These are phyloP conservation scores for Wickerhamomyces hampshirensis DNA, from an alignment of 805 yeast genomes.

Conservation along the genomic window DNA sequence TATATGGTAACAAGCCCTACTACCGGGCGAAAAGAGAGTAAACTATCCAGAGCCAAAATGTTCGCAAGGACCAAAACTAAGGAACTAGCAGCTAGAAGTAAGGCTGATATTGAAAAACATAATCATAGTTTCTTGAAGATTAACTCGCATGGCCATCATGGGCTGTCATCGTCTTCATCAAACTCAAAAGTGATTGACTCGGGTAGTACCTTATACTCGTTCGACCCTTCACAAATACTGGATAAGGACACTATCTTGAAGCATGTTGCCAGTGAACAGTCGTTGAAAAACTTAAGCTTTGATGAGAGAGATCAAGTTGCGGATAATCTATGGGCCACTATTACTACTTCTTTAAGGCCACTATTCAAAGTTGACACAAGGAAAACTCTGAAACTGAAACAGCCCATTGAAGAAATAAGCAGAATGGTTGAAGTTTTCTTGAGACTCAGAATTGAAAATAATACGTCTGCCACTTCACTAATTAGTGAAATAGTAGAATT, in stretches of 20 bases:
- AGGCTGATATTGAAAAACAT: conserved; percentile 13
- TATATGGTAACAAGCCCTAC: conserved; percentile 13
- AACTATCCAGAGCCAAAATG: conserved; percentile 21
- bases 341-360: conserved; percentile 39
- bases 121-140: conserved; percentile 19
- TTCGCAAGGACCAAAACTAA: conserved; percentile 25
- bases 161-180: conserved; percentile 33
- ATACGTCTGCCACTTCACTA: conserved; percentile 33
- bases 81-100: conserved; percentile 15
- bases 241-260: conserved; percentile 26
- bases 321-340: conserved; percentile 46
- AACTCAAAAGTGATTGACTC: conserved; percentile 30
- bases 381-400: conserved; percentile 27
- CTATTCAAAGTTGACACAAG: conserved; percentile 42
- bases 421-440: conserved; percentile 39
- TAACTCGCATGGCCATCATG: conserved; percentile 16
- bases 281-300: conserved; percentile 24
- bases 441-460: conserved; percentile 32
- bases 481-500: conserved; percentile 42
- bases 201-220: conserved; percentile 33
- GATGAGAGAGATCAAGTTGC: conserved; percentile 37
- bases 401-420: conserved; percentile 56
- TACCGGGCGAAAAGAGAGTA: conserved; percentile 16
- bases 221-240: conserved; percentile 26
- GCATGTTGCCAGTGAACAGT: conserved; percentile 28